Evolutionary conservation across 306 rosid species (phyloP), one percentile per base, ranked within the genome.

Genomic region (Oxytropis ochrocephala): DNA sequence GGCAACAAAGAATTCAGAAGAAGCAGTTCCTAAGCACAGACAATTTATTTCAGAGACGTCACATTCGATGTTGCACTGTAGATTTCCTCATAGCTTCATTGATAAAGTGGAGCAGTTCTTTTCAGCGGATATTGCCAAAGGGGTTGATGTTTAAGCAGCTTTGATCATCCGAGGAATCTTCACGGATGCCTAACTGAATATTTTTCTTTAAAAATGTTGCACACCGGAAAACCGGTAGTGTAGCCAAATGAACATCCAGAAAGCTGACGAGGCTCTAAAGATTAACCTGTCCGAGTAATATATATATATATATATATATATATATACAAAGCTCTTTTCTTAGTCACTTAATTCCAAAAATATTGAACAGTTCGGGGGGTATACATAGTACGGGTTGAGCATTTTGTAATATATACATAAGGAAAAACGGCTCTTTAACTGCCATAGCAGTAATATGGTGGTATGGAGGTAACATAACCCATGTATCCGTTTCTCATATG

Each of bases 41-140:
- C 74, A 59, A 54, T 41, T 70, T 56, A 65, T 51, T 72, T 76
- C 76, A 10, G 95, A 84, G 80, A 60, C 88, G 16, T 70, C 94
- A 30, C 75, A 91, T 36, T 70, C 76, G 44, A 80, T 87, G 97
- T 75, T 94, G 78, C 88, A 78, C 50, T 86, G 78, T 83, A 85
- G 97, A 81, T 90, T 94, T 69, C 91, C 96, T 7, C 76, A 80
- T 56, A 77, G 88, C 70, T 90, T 94, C 79, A 67, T 94, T 11
- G 88, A 87, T 55, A 87, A 82, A 83, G 97, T 85, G 21, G 97
- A 88, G 80, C 85, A 64, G 44, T 94, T 94, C 84, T 88, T 94
- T 82, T 82, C 96, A 6, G 57, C 71, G 5, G 91, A 76, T 60
- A 59, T 51, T 69, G 70, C 87, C 30, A 42, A 67, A 64, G 73